Evolutionary conservation across 2,329 filamentous ascomycete genomes (phyloP), one percentile per base, ranked within the genome.

Genomic region (Plenodomus biglobosus): DNA sequence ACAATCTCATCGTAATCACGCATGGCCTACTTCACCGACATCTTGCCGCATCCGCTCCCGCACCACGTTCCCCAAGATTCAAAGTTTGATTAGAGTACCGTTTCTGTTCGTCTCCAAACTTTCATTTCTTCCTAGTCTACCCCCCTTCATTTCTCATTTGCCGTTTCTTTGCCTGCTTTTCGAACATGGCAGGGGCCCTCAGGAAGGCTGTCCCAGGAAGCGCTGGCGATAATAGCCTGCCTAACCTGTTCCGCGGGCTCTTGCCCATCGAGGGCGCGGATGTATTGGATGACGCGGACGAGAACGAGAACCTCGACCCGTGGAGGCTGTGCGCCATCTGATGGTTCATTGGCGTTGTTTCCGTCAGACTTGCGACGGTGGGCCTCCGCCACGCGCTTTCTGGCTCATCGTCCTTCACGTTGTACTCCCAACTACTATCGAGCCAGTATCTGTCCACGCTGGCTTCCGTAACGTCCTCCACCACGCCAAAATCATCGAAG

Each of bases 401-500:
- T 22, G 24, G 20, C n/a, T 40, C 30, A 20, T 34, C 24, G 35
- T 18, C 35, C 4, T 37, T 36, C 11, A n/a, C 10, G 11, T 18
- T 36, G 18, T 19, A 32, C 27, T 11, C 36, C 16, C 27, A 40
- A 21, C 36, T 41, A n/a, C 55, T 42, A n/a, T 50, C 42, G 41
- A 62, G 48, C 69, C 68, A 72, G 48, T 59, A 72, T 45, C 50
- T 56, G 45, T 73, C 68, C 50, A 69, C 36, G 19, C 59, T 63
- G 16, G 53, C 55, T 34, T 69, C 64, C 6, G 65, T 62, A 11
- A 60, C 49, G 22, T 57, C 41, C 5, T 60, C 59, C 7, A 65
- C 62, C n/a, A 75, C 62, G 13, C 68, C 69, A 39, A 76, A 70
- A 2, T 64, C 65, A 18, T 72, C 66, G 41, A 77, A 75, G 58